Percentiles rank a stretch among this genome's conserved stretches.
phyloP scores from a whole-genome alignment of 495 filamentous ascomycete genomes.

The Neurospora tetraspora region DNA sequence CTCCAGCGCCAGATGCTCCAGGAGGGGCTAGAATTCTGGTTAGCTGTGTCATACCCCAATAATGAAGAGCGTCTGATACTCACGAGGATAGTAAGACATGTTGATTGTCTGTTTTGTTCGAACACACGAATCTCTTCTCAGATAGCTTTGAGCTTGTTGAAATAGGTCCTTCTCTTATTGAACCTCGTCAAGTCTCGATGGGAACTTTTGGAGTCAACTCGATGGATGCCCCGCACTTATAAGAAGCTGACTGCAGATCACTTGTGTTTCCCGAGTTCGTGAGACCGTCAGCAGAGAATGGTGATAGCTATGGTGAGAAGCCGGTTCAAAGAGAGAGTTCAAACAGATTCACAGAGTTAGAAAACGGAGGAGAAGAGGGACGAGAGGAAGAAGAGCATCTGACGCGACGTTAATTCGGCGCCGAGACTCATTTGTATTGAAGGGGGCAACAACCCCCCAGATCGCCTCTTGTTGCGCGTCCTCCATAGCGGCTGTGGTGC shows the following conservation, averaged over 20 bases:
- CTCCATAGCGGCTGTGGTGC: conserved; percentile 1
- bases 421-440: background rate
- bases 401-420: background rate
- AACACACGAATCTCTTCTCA: background rate
- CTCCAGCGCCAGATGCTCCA: conserved; percentile 13
- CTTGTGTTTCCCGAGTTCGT: background rate
- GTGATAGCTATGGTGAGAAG: background rate
- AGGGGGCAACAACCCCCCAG: background rate
- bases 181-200: background rate
- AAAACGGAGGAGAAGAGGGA: background rate
- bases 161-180: background rate
- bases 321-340: background rate
- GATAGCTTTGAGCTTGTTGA: background rate
- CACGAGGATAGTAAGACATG: conserved; percentile 28
- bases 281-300: background rate
- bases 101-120: background rate
- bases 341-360: background rate
- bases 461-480: background rate
- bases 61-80: conserved; percentile 4
- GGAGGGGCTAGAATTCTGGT: conserved; percentile 12
- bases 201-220: background rate
- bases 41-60: background rate
- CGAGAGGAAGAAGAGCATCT: background rate
- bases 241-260: background rate
- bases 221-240: background rate